Evolutionary conservation across 306 rosid species (phyloP).

Genomic region (Elaeagnus macrophylla): DNA sequence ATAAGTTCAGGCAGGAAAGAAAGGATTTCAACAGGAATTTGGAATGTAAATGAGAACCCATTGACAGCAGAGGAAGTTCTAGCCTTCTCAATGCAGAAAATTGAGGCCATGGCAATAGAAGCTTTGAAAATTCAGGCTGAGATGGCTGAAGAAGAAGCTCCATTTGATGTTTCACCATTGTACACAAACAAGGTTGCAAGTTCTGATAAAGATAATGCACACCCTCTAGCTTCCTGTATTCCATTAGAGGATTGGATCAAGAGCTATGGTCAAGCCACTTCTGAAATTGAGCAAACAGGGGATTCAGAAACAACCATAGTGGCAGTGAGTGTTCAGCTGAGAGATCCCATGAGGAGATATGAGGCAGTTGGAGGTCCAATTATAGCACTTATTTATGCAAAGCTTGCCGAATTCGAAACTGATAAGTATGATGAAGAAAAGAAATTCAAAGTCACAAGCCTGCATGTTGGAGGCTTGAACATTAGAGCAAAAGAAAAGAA

Average conservation of each 20-base stretch:
- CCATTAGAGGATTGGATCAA: constrained; percentile 68
- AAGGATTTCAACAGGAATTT: constrained; percentile 69
- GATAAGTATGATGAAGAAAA: constrained; percentile 34
- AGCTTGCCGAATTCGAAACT: constrained; percentile 3
- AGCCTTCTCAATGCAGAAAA: constrained; percentile 61
- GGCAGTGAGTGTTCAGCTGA: constrained; percentile 50
- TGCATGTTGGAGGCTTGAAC: constrained; percentile 79
- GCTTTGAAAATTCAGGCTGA: constrained; percentile 79
- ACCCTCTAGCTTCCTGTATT: constrained; percentile 44
- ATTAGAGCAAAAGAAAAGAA: constrained; percentile 41
- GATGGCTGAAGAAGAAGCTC: constrained; percentile 81
- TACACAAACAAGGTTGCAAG: constrained; percentile 19
- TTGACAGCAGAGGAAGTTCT: constrained; percentile 54
- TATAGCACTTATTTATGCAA: constrained; percentile 51
- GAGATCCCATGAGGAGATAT: constrained; percentile 69
- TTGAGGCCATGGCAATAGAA: constrained; percentile 68
- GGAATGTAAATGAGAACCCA: constrained; percentile 62
- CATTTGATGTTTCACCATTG: constrained; percentile 67
- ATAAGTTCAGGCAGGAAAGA: constrained; percentile 70
- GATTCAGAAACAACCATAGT: constrained; percentile 31
- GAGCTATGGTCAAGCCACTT: constrained; percentile 22
- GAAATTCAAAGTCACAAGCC: constrained; percentile 49
- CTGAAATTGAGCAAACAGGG: constrained; percentile 5
- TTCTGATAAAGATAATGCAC: constrained; percentile 17
- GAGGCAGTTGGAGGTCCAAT: constrained; percentile 87